Percentiles rank a stretch among this genome's conserved stretches.
Conservation (phyloP, 192 early-diverging fungal genomes). For the Linnemannia hyalina region DNA sequence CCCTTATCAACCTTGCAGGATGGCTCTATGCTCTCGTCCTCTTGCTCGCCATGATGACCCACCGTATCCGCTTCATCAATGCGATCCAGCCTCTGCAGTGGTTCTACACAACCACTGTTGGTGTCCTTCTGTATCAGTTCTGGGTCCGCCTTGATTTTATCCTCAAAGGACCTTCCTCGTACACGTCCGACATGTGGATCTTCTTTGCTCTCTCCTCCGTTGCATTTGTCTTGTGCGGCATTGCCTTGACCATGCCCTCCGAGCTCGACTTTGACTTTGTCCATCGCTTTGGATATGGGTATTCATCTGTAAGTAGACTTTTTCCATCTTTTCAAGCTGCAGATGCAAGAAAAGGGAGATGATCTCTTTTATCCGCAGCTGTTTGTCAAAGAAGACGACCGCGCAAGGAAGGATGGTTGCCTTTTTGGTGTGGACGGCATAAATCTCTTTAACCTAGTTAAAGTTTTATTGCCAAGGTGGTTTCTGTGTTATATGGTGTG, state of each 20-base stretch:
- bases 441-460: background rate
- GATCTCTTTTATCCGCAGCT: background rate
- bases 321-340: background rate
- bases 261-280: conserved; percentile 55
- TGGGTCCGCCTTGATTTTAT: conserved; percentile 35
- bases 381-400: background rate
- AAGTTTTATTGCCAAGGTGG: background rate
- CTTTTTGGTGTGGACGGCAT: background rate
- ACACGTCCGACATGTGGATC: conserved; percentile 20
- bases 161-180: conserved; percentile 1
- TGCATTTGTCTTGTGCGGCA: conserved; percentile 12
- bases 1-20: conserved; percentile 20
- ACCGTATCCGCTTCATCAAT: conserved; percentile 23
- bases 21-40: conserved; percentile 18
- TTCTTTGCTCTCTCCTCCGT: conserved; percentile 14
- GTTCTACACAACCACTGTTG: conserved; percentile 35
- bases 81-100: conserved; percentile 52
- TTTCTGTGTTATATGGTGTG: background rate
- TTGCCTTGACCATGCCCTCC: conserved; percentile 49
- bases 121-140: conserved; percentile 20
- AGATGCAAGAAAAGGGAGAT: background rate
- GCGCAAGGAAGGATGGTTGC: background rate
- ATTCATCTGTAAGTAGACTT: conserved; percentile 41
- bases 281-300: conserved; percentile 46
- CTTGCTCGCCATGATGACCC: conserved; percentile 28